phyloP scores from a whole-genome alignment of 768 basidiomycete species.

The Leccinum variicolor region DNA sequence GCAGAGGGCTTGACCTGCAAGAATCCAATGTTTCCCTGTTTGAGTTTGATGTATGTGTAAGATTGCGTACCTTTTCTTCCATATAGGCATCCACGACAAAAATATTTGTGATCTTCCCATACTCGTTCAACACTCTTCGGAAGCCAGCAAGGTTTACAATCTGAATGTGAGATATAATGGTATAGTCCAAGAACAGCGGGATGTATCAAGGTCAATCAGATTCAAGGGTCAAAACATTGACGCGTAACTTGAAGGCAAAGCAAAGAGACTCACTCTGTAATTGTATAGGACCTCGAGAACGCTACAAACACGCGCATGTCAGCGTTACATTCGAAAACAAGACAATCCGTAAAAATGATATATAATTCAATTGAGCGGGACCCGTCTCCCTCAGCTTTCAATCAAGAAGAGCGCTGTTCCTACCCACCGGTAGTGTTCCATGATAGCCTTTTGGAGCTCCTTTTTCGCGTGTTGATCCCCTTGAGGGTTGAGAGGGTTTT shows the following conservation, averaged over 20 bases:
- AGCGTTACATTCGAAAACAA: slow-evolving; percentile 1
- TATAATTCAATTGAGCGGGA: background rate
- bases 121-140: slow-evolving; percentile 82
- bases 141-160: slow-evolving; percentile 90
- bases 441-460: slow-evolving; percentile 74
- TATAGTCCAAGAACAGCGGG: background rate
- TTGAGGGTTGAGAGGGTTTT: slow-evolving; percentile 57
- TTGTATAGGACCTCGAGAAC: slow-evolving; percentile 84
- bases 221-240: background rate
- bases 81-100: slow-evolving; percentile 80
- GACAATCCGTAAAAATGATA: background rate
- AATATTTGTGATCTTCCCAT: slow-evolving; percentile 75
- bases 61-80: slow-evolving; percentile 56
- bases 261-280: slow-evolving; percentile 56
- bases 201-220: background rate
- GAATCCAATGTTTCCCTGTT: background rate
- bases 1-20: slow-evolving; percentile 61
- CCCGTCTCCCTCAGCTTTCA: background rate
- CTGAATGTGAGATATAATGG: slow-evolving; percentile 32
- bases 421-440: slow-evolving; percentile 74
- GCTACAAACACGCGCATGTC: slow-evolving; percentile 33
- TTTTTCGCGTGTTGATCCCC: slow-evolving; percentile 80
- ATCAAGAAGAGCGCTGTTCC: background rate
- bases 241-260: background rate
- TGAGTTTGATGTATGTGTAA: background rate